phyloP scores from a whole-genome alignment of 1,284 basidiomycete species.

The Fomitiporia mediterranea region DNA sequence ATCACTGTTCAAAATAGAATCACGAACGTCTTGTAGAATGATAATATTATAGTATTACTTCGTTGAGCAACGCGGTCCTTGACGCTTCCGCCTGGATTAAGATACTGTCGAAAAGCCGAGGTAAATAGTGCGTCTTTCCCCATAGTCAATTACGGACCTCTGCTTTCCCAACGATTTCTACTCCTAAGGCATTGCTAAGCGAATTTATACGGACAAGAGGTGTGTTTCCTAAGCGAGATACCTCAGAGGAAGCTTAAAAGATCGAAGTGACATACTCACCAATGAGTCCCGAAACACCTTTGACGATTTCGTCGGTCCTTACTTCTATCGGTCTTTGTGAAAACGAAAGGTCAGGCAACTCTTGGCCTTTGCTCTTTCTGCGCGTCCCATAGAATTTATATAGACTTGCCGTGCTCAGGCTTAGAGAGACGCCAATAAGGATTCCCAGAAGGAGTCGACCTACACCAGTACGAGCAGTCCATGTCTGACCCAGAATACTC shows the following conservation, averaged over 20 bases:
- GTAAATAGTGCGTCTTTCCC: too few species aligned
- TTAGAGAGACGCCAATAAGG: conserved; percentile 65
- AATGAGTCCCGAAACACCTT: conserved; percentile 78
- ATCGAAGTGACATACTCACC: conserved; percentile 49
- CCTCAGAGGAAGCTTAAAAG: too few species aligned
- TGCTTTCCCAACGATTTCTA: conserved; percentile 95
- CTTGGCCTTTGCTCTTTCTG: conserved; percentile 37
- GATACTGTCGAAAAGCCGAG: conserved; percentile 47
- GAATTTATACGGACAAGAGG: conserved; percentile 90
- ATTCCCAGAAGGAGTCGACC: conserved; percentile 60
- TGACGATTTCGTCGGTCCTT: conserved; percentile 67
- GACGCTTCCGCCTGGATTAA: conserved; percentile 96
- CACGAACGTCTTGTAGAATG: neutral
- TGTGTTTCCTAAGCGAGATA: conserved; percentile 92
- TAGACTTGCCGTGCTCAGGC: conserved; percentile 58
- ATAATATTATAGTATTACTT: conserved; percentile 44
- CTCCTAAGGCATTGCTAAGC: conserved; percentile 84
- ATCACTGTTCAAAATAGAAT: conserved; percentile 57
- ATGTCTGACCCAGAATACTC: neutral
- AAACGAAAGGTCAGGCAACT: conserved; percentile 36
- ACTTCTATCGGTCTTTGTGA: conserved; percentile 71
- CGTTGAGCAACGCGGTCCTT: conserved; percentile 94
- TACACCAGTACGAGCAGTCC: neutral
- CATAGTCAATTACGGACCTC: conserved; percentile 53
- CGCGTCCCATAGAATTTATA: conserved; percentile 45